Percentiles rank a stretch among this genome's conserved stretches.
These are phyloP conservation scores for Leptographium radiaticola DNA, from an alignment of 2,329 filamentous ascomycete genomes.

Conservation along the genomic window DNA sequence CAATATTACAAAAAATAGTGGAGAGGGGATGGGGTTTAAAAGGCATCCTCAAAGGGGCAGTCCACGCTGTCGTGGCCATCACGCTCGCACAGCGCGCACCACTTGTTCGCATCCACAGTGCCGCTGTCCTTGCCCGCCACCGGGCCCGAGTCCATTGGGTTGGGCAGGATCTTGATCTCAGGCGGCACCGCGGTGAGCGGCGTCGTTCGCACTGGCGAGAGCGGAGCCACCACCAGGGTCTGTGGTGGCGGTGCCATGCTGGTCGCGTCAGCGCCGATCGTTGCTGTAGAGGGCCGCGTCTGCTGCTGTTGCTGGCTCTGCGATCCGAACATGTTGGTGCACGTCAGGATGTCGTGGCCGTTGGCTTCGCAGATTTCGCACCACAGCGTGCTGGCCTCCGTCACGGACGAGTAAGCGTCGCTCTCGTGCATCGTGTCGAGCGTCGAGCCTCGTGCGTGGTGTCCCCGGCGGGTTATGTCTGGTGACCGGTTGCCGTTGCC, in stretches of 20 bases:
- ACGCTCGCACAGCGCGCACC: constrained; percentile 92
- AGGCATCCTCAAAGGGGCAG: constrained; percentile 80
- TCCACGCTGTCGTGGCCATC: constrained; percentile 95
- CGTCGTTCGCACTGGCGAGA: constrained; percentile 23
- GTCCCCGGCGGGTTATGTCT: constrained; percentile 30
- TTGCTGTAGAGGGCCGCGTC: neutral
- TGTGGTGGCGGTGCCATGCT: constrained; percentile 17
- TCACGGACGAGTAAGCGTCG: constrained; percentile 55
- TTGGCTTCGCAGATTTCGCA: constrained; percentile 91
- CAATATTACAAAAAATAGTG: neutral
- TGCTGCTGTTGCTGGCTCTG: neutral
- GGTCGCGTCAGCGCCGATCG: constrained; percentile 18
- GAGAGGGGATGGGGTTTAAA: constrained; percentile 23
- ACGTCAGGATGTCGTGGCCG: constrained; percentile 88
- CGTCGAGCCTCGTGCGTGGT: constrained; percentile 34
- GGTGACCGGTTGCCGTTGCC: constrained; percentile 20
- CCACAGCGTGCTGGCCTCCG: constrained; percentile 65
- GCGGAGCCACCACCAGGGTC: constrained; percentile 14
- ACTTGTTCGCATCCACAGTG: constrained; percentile 71
- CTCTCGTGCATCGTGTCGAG: constrained; percentile 60
- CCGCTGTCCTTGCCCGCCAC: constrained; percentile 69
- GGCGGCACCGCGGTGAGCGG: constrained; percentile 27
- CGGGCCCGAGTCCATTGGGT: constrained; percentile 52
- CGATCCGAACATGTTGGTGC: constrained; percentile 66
- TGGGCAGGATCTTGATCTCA: constrained; percentile 38